Evolutionary conservation across 148 eudicot species (phyloP), one percentile per base, ranked within the genome.

Genomic region (Amaranthus palmeri): DNA sequence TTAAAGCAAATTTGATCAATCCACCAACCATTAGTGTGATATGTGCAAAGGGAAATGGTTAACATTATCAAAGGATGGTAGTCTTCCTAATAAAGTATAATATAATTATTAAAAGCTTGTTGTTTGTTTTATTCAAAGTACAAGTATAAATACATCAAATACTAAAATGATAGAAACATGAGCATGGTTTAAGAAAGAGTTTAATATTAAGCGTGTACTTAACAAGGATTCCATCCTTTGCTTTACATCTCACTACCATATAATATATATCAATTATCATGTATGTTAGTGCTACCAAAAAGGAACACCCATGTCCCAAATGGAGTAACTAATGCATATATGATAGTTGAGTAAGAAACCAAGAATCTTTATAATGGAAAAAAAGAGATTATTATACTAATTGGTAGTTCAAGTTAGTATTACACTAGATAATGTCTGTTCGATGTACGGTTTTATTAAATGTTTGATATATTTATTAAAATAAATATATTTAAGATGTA

Each of bases 241-340:
- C 81, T 83, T 75, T 79, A 73, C 84, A 74, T 83, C 86, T 79
- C 77, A 74, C 49, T 69, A 40, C 49, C 40, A 49, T 72, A 8
- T 41, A 41, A 56, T 13, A 59, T 56, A 68, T 53, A 10, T 10
- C n/a, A n/a, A n/a, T n/a, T n/a, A n/a, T 6, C 25, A 11, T 6
- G 49, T 18, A 48, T 54, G 60, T 50, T 60, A 74, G 80, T 78
- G 89, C 83, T 72, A 69, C 74, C 68, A 82, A 79, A 81, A 83
- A 82, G 47, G 61, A 47, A 54, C 71, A 79, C 78, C 74, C 80
- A 71, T 25, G 36, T 25, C 36, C 36, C 36, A 25, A 25, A 25
- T 25, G 36, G 36, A 25, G 36, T 25, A 25, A 25, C 36, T 25
- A 25, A 25, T 25, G 36, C 36, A 25, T 25, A 25, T 25, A 25